Evolutionary conservation across 139 green algal species (phyloP), one percentile per base, ranked within the genome.

Genomic region (Chlorella vulgaris): DNA sequence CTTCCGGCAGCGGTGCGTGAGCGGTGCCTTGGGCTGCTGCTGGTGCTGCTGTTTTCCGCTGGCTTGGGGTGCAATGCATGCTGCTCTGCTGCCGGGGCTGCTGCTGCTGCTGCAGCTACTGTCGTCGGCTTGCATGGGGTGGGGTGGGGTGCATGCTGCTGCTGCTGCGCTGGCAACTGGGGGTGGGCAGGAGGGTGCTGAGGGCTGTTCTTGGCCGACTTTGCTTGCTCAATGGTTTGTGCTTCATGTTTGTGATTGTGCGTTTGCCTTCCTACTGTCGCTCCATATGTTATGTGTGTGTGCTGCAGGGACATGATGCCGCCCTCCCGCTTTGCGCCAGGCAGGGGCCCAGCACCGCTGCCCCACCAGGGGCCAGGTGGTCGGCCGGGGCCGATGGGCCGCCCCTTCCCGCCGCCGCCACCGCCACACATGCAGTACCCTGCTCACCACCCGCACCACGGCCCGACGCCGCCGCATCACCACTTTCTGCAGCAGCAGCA

Each of bases 241-340:
- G 47, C 47, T 58, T 10, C 47, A 15, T 58, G 15, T 15, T 24
- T 58, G 10, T 10, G 10, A 15, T 58, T 58, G 10, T 10, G 47
- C 15, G 47, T 58, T 58, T 58, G 47, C 47, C 15, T 10, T 58
- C 47, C 15, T 58, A 58, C 13, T 58, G 13, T 58, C 18, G 18
- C 55, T 65, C 18, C 22, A 15, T 28, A 8, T n/a, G 18, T n/a
- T n/a, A 29, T n/a, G 1, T 36, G 5, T 26, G 33, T 36, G 31
- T 28, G 69, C 40, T 62, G 69, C 69, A 76, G 69, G 69, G 69
- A 76, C 28, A 7, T n/a, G 18, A 76, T 76, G 75, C 60, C 60
- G 21, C 76, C 66, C 6, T 50, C 62, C 0, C 42, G 76, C 31
- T 53, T 78, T 78, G 70, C 39, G 8, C 47, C 47, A 3, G 70